Evolutionary conservation across 2,329 filamentous ascomycete species (phyloP).

Genomic region (Penicillium sp.): DNA sequence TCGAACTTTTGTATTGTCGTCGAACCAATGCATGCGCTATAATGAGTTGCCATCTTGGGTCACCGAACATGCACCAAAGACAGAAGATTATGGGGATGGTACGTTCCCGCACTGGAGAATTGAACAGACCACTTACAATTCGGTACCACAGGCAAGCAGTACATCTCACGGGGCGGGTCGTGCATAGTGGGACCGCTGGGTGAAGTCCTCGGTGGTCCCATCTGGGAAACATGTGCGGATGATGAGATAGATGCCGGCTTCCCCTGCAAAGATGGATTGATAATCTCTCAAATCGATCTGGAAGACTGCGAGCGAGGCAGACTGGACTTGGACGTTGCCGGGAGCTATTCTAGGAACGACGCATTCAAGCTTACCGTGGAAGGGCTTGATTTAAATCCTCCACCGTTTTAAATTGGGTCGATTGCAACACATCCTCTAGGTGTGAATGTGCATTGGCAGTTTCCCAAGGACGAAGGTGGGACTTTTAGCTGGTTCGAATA

Average conservation of each 20-base stretch:
- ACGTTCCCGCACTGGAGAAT: not conserved
- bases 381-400: constrained; percentile 55
- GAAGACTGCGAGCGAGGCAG: constrained; percentile 79
- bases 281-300: constrained; percentile 72
- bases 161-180: constrained; percentile 65
- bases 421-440: too few relatives aligned
- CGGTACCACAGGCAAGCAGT: constrained; percentile 3
- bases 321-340: constrained; percentile 75
- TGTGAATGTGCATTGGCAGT: too few relatives aligned
- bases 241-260: constrained; percentile 26
- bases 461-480: too few relatives aligned
- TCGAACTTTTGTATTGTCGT: constrained; percentile 75
- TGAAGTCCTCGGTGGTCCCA: constrained; percentile 69
- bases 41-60: constrained; percentile 56
- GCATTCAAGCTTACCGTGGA: constrained; percentile 56
- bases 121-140: not conserved
- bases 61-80: constrained; percentile 21
- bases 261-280: constrained; percentile 44
- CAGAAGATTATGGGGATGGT: constrained; percentile 22
- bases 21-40: constrained; percentile 71
- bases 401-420: constrained; percentile 39
- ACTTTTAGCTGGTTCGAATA: too few relatives aligned
- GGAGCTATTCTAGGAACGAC: constrained; percentile 74
- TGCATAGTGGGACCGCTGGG: constrained; percentile 75
- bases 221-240: constrained; percentile 61